A percentile compares a stretch with the other conserved stretches of the same genome.
Conservation (phyloP, 2,329 filamentous ascomycete species). For the Claviceps paspali region DNA sequence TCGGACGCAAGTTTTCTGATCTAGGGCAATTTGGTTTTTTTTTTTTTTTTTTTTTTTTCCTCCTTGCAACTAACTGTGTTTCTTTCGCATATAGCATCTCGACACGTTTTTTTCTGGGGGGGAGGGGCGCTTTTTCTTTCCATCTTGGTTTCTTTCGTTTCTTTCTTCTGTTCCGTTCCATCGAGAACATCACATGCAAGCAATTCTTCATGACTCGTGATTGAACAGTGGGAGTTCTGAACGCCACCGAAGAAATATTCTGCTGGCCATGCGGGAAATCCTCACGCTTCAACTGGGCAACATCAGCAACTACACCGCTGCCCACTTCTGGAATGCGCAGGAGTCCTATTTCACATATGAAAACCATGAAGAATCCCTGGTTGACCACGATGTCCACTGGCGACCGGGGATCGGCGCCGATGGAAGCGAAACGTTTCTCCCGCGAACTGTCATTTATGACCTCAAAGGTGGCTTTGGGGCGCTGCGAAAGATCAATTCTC, state of each 20-base stretch:
- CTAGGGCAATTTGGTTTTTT: too few species aligned
- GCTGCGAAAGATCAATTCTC: slow-evolving; percentile 69
- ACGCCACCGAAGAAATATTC: too few species aligned
- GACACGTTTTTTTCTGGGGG: too few species aligned
- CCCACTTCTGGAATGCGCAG: slow-evolving; percentile 97
- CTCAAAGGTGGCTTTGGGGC: slow-evolving; percentile 88
- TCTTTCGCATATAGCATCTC: too few species aligned
- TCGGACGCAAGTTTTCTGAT: too few species aligned
- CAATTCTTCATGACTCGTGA: not conserved
- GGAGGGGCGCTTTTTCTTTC: too few species aligned
- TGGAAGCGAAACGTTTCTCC: slow-evolving; percentile 82
- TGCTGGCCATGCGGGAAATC: slow-evolving; percentile 71
- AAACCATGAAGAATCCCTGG: slow-evolving; percentile 20
- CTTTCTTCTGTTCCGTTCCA: too few species aligned
- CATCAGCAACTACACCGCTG: slow-evolving; percentile 81
- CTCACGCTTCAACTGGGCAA: slow-evolving; percentile 88
- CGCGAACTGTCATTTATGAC: slow-evolving; percentile 85
- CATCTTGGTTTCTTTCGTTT: too few species aligned
- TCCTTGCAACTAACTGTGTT: too few species aligned
- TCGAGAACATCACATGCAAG: too few species aligned
- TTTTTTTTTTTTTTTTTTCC: too few species aligned
- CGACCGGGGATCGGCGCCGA: slow-evolving; percentile 67
- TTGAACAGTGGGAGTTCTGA: too few species aligned
- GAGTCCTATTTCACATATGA: slow-evolving; percentile 95
- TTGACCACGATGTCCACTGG: slow-evolving; percentile 60